Base-by-base conservation (phyloP, 257 asterid genomes). In the Nicotiana noctiflora region DNA sequence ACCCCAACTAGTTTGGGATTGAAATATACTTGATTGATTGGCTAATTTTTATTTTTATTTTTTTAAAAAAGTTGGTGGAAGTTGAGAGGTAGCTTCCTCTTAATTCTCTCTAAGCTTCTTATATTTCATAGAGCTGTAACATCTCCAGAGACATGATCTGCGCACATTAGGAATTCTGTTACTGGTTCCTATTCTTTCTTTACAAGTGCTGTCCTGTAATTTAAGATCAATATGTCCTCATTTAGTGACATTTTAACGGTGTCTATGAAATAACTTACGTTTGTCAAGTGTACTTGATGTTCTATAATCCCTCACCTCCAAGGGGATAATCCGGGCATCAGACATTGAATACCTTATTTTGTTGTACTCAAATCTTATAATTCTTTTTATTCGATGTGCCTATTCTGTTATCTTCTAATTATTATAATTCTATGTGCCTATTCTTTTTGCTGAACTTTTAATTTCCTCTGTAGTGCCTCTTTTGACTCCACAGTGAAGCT, bases 401-500 rank as follows among this genome's bases (percentile, higher is more conserved):
- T 40, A 40, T 40, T 8, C 49, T 40, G 8, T 40, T 40, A 8
- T 40, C 12, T 10, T 40, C 11, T 8, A 8, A 40, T 40, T 40
- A 40, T 23, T 21, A 37, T 37, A 70, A 72, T 37, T 19, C 40
- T 11, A 8, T 80, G 14, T 21, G 80, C 81, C 70, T 60, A 29
- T 8, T 74, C 21, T 74, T 74, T 13, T 34, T 6, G 15, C 9
- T 19, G 17, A 74, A 49, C 79, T 64, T 79, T 63, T 57, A 17
- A 59, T 74, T 25, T 79, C 59, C 49, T 72, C 79, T 67, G 57
- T 88, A 96, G 99, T 79, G 99, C 99, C 77, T 96, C 99, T 67
- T 94, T 94, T 80, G 99, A 96, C 89, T 96, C 99, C 72, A 91
- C 98, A 46, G 91, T 94, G 86, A 94, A 94, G 93, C 89, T 96